A percentile compares a stretch with the other conserved stretches of the same genome.
Evolutionary conservation across 2,329 filamentous ascomycete genomes (phyloP).

Genomic region (Colletotrichum sp.): DNA sequence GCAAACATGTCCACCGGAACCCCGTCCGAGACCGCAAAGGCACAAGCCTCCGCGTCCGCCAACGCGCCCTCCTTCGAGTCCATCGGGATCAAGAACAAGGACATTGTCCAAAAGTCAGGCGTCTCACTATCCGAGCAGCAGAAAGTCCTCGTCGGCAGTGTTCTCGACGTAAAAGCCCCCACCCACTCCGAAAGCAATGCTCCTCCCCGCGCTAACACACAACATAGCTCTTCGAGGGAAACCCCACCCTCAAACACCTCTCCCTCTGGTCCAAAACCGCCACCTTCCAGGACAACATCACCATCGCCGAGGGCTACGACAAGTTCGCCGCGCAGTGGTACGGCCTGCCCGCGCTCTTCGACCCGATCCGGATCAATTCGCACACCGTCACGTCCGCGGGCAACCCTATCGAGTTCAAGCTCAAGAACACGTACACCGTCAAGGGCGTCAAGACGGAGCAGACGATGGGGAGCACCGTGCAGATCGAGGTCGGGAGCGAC

Average conservation of each 20-base stretch:
- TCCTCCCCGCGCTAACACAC: not conserved
- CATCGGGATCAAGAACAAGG: constrained; percentile 54
- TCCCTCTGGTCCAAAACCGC: constrained; percentile 62
- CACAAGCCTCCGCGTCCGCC: constrained; percentile 20
- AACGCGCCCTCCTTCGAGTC: constrained; percentile 27
- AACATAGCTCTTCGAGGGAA: constrained; percentile 60
- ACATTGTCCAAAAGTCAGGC: constrained; percentile 54
- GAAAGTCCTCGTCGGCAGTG: constrained; percentile 58
- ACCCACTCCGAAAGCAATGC: no score
- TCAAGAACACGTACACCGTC: constrained; percentile 39
- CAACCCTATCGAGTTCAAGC: constrained; percentile 63
- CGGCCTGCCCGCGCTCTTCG: constrained; percentile 62
- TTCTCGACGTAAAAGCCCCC: constrained; percentile 53
- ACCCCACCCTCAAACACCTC: constrained; percentile 62
- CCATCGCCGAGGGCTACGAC: constrained; percentile 58
- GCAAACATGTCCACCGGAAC: constrained; percentile 30
- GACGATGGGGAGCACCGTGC: constrained; percentile 32
- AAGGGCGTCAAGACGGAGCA: constrained; percentile 35
- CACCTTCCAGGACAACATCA: constrained; percentile 63
- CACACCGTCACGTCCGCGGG: constrained; percentile 58
- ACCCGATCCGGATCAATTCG: constrained; percentile 57
- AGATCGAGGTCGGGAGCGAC: constrained; percentile 31
- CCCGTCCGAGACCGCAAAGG: constrained; percentile 30
- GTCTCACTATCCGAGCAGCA: constrained; percentile 54
- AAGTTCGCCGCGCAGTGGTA: constrained; percentile 58